Conservation (phyloP, 2,329 filamentous ascomycete species). For the Fusarium napiforme region DNA sequence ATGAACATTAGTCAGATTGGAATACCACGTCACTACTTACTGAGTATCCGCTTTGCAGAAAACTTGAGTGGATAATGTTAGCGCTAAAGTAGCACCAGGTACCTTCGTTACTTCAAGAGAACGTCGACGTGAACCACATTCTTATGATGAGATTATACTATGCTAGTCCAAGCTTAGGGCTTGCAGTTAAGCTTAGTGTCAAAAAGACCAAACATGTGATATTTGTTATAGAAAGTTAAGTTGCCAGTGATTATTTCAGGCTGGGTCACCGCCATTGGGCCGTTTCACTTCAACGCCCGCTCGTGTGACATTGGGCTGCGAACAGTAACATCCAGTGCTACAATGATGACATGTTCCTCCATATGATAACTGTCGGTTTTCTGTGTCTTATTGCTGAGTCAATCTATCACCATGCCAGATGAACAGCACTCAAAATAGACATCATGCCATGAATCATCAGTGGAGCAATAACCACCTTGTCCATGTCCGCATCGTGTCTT, state of each 20-base stretch:
- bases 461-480: neutral
- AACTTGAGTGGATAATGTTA: accelerated
- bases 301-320: neutral
- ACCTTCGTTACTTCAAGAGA: accelerated
- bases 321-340: neutral
- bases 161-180: accelerated
- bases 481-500: constrained; percentile 1
- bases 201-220: accelerated
- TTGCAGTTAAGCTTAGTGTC: accelerated
- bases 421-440: neutral
- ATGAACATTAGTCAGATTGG: neutral
- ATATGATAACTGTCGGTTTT: no score
- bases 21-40: accelerated
- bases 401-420: accelerated
- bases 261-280: neutral
- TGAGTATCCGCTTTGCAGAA: accelerated
- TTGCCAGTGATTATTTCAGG: neutral
- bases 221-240: no score
- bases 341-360: neutral
- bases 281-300: neutral
- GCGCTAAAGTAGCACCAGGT: accelerated
- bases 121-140: neutral
- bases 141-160: neutral
- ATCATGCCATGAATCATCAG: neutral
- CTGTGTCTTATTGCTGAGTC: accelerated